These are phyloP conservation scores for Symmetrospora coprosmae DNA, from an alignment of 768 basidiomycete species.

Conservation along the genomic window DNA sequence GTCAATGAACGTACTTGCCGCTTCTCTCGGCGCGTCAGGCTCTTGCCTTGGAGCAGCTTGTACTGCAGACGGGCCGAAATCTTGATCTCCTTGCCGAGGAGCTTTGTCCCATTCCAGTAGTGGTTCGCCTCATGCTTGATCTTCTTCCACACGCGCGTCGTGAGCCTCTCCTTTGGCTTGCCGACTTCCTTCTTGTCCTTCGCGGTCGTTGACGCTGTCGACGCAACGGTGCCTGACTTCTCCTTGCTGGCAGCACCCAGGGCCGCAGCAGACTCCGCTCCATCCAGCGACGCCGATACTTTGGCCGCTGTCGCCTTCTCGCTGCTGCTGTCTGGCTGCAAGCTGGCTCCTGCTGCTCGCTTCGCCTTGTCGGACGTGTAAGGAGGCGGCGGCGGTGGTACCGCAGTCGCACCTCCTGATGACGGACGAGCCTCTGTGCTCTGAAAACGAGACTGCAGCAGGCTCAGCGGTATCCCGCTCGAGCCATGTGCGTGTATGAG, in stretches of 20 bases:
- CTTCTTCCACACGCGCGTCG: constrained; percentile 64
- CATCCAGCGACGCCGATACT: no score
- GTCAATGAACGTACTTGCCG: constrained; percentile 52
- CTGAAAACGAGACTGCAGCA: not conserved
- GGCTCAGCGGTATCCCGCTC: no score
- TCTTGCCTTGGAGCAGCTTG: constrained; percentile 83
- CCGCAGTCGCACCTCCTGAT: not conserved
- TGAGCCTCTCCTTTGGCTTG: constrained; percentile 31
- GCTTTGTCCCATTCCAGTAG: constrained; percentile 92
- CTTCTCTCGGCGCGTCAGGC: constrained; percentile 77
- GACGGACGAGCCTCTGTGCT: not conserved
- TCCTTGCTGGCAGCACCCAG: not conserved
- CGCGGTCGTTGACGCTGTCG: not conserved
- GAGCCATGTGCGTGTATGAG: no score
- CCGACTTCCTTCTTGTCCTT: not conserved
- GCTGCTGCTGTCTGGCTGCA: no score
- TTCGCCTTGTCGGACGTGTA: not conserved
- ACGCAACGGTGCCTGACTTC: not conserved
- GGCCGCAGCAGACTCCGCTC: no score
- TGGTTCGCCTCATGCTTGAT: constrained; percentile 91
- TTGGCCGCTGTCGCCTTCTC: no score
- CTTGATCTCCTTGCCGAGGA: constrained; percentile 82
- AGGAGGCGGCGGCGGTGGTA: not conserved
- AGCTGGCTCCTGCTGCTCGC: no score
- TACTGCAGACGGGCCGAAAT: constrained; percentile 76